Evolutionary conservation across 2,329 filamentous ascomycete species (phyloP), one percentile per base, ranked within the genome.

Genomic region (Scedosporium boydii): DNA sequence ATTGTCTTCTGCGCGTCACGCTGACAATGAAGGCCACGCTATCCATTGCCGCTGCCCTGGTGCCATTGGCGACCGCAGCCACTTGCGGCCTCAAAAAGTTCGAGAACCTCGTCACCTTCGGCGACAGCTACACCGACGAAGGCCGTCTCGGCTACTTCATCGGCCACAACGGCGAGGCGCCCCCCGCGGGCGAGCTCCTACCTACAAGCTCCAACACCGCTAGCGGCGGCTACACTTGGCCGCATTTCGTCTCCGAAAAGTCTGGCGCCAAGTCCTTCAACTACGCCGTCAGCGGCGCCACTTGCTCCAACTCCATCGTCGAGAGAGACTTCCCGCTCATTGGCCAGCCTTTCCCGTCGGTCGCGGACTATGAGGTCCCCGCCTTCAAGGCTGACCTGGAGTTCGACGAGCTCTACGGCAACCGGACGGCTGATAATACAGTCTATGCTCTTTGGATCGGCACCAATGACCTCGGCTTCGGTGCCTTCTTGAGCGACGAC

Each of bases 401-500:
- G 3, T 77, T 72, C 60, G 70, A 74, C 63, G 70, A 74, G 1
- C 70, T 82, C 4, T 82, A 79, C 65, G 71, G 73, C 0, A 68
- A 77, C 65, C 73, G 79, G 56, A 78, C 77, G 2, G 67, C 80
- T 1, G 74, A 82, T 34, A 85, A 86, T 65, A 90, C 88, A 0
- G 85, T 90, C 2, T 93, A 91, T 69, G 80, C 85, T 1, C 81
- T 93, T 59, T 93, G 88, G 88, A 91, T 93, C 68, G 90, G 90
- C 3, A 92, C 89, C 26, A 93, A 93, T 70, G 90, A 95, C 69
- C 76, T 93, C 9, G 89, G 89, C 23, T 79, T 77, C 63, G 73
- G 79, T 60, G 87, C 82, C 7, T 88, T 92, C 69, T 71, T 93
- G 38, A 84, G 81, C 4, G 87, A 91, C 69, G 79, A 78, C 26